Evolutionary conservation across 148 eudicot species (phyloP), one percentile per base, ranked within the genome.

Genomic region (Fagopyrum esculentum): DNA sequence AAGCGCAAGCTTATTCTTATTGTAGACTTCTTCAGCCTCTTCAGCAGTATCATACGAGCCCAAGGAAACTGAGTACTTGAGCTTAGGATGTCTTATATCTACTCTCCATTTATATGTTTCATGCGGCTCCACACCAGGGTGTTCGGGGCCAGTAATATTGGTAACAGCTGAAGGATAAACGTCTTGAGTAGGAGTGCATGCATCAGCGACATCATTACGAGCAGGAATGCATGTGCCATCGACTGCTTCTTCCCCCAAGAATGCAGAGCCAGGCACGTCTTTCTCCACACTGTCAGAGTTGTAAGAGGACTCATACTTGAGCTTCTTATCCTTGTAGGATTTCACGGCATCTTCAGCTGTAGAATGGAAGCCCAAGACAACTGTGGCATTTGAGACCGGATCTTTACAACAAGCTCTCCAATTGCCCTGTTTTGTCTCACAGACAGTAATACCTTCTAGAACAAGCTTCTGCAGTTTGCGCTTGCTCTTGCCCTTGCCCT

Each of bases 21-120:
- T 66, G 47, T 66, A 66, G 45, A 40, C 71, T 43, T 66, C 9
- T 66, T 40, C 71, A 40, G 71, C 71, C 47, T 40, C 71, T 66
- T 66, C 47, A 66, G 47, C 9, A 35, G 71, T 66, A 40, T 66
- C 71, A 66, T 66, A 66, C 4, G 46, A 35, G 46, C 71, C 71
- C 71, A 66, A 66, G 4, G 19, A 35, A 40, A 66, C 1, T 6
- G 47, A 66, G 71, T 43, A 5, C 71, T 66, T 66, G 16, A 66
- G n/a, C 46, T 12, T 35, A 66, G 46, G 71, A 40, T 66, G 71
- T 35, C 71, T 66, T 66, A 66, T 40, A 13, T 45, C 17, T 40
- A 66, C 71, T 66, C 71, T 66, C 71, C 71, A 66, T 35, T 66
- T 66, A 12, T 64, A 45, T 64, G 70, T 12, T 13, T 40, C 8